phyloP scores from a whole-genome alignment of 768 basidiomycete genomes.

The Pisolithus tinctorius region DNA sequence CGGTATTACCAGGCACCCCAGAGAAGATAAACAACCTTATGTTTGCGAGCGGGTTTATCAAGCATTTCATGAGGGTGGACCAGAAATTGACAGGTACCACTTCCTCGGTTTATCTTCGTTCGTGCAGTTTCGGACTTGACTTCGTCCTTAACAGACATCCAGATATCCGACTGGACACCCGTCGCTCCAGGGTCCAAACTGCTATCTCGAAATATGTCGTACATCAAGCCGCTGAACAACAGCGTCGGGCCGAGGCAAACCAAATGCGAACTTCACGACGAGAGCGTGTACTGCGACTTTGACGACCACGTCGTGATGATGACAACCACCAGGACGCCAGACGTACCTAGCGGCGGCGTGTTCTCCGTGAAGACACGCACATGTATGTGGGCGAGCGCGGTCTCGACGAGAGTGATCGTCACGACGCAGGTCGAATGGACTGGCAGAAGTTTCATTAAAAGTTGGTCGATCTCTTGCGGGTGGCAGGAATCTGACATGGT shows the following conservation, averaged over 20 bases:
- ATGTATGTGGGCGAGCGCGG: conserved; percentile 83
- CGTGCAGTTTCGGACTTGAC: neutral
- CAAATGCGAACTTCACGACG: conserved; percentile 92
- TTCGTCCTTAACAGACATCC: conserved; percentile 58
- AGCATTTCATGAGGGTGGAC: conserved; percentile 85
- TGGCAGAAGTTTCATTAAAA: conserved; percentile 93
- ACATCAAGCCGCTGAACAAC: conserved; percentile 88
- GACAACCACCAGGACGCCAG: conserved; percentile 89
- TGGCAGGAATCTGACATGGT: conserved; percentile 1
- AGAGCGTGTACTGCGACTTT: conserved; percentile 71
- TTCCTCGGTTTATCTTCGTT: neutral
- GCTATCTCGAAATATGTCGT: conserved; percentile 85
- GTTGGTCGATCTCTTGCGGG: conserved; percentile 33
- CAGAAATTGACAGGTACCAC: conserved; percentile 81
- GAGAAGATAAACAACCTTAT: conserved; percentile 95
- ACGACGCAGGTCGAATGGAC: conserved; percentile 95
- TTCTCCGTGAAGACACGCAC: conserved; percentile 93
- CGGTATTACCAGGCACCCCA: conserved; percentile 80
- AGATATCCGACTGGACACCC: conserved; percentile 93
- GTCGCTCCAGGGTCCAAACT: conserved; percentile 52
- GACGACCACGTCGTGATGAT: conserved; percentile 77
- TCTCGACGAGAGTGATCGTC: conserved; percentile 73
- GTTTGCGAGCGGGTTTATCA: conserved; percentile 93
- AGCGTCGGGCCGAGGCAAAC: conserved; percentile 91
- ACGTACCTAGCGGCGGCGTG: conserved; percentile 89